phyloP scores from a whole-genome alignment of 2,329 filamentous ascomycete genomes.

The Claviceps sp. region DNA sequence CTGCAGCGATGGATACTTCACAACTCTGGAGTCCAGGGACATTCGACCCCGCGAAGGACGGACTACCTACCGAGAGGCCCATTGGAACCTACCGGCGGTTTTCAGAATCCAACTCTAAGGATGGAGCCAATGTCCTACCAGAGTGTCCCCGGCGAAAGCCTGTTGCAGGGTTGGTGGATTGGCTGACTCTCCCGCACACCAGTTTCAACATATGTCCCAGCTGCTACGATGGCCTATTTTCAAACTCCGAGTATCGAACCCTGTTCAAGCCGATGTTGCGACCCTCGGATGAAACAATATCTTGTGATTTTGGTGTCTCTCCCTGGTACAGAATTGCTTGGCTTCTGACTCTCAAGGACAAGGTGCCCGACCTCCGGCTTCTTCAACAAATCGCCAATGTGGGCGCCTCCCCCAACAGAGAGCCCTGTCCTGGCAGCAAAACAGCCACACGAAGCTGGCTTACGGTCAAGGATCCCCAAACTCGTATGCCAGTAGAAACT shows the following conservation, averaged over 20 bases:
- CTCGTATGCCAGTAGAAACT: conserved; percentile 47
- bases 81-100: conserved; percentile 38
- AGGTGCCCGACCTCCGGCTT: conserved; percentile 50
- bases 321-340: conserved; percentile 79
- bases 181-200: conserved; percentile 63
- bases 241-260: conserved; percentile 51
- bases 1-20: conserved; percentile 8
- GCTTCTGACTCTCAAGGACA: conserved; percentile 62
- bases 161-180: conserved; percentile 55
- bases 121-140: conserved; percentile 32
- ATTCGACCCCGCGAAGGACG: conserved; percentile 28
- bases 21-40: conserved; percentile 32
- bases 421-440: conserved; percentile 43
- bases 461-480: conserved; percentile 56
- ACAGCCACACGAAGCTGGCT: conserved; percentile 56
- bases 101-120: conserved; percentile 28
- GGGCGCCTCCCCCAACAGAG: conserved; percentile 30
- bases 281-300: conserved; percentile 41
- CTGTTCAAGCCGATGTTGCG: conserved; percentile 49
- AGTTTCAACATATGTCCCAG: conserved; percentile 71
- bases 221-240: conserved; percentile 62
- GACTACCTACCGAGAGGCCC: conserved; percentile 22
- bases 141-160: conserved; percentile 55
- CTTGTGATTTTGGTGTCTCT: conserved; percentile 65
- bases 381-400: conserved; percentile 57